These are phyloP conservation scores for Drosera spatulata DNA, from an alignment of 179 eudicot genomes.

Conservation along the genomic window DNA sequence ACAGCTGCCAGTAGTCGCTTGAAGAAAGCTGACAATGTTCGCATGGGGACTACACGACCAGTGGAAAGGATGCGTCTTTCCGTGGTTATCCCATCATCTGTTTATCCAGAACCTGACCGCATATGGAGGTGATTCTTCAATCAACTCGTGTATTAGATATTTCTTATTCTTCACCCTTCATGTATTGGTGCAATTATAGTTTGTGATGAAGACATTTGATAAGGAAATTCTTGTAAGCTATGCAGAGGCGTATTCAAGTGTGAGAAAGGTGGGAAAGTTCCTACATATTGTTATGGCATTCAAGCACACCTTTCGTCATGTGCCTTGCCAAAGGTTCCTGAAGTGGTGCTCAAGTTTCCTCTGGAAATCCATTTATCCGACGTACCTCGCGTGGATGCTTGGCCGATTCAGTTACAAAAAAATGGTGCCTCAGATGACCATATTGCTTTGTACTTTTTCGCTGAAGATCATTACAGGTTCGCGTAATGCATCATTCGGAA, in stretches of 20 bases:
- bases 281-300: conserved; percentile 15
- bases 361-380: conserved; percentile 14
- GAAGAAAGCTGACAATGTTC: conserved; percentile 9
- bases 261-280: conserved; percentile 23
- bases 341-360: conserved; percentile 20
- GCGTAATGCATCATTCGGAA: not conserved
- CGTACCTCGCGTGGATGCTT: conserved; percentile 16
- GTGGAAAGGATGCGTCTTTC: conserved; percentile 9
- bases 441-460: conserved; percentile 38
- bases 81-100: conserved; percentile 8
- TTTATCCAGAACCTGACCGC: conserved; percentile 22
- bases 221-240: not conserved
- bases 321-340: conserved; percentile 23
- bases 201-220: not conserved
- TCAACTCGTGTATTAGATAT: not conserved
- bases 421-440: conserved; percentile 22
- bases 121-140: conserved; percentile 27
- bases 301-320: conserved; percentile 29
- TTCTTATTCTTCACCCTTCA: not conserved
- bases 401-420: conserved; percentile 24
- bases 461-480: conserved; percentile 34
- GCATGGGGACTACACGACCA: conserved; percentile 4
- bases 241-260: conserved; percentile 28
- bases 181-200: not conserved
- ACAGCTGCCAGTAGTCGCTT: conserved; percentile 4